Evolutionary conservation across 1,139 yeast species (phyloP), one percentile per base, ranked within the genome.

Genomic region (Pichia sp.): DNA sequence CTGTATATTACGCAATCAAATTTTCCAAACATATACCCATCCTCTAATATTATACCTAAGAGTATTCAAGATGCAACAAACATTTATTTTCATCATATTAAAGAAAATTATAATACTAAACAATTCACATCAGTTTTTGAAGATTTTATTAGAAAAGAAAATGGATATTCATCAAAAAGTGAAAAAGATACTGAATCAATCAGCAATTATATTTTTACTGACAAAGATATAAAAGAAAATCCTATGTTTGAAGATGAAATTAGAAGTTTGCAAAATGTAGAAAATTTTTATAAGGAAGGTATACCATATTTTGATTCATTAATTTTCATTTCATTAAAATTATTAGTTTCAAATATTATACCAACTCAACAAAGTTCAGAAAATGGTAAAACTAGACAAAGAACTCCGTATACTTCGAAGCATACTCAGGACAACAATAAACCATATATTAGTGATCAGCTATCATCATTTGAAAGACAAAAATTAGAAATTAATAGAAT

Each of bases 31-130:
- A 70, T 87, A 5, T 84, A 82, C 56, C 96, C 96, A 0, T 66
- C 70, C 11, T 37, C 47, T 4, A 40, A 51, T 20, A 53, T 46
- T 7, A 76, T 82, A 0, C 97, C 97, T 0, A 71, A 67, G 43
- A 89, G 96, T 47, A 79, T 90, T 27, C 69, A 74, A 44, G 97
- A 92, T 59, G 97, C 97, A 0, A 68, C 82, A 10, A 71, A 71
- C 31, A 73, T 92, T 7, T 74, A 87, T 50, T 70, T 74, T 29
- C 67, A 76, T 16, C 76, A 85, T 24, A 73, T 87, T 1, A 72
- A 78, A 48, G 82, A 84, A 28, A 80, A 84, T 41, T 77, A 83
- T 45, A 76, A 82, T 3, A 70, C 78, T 41, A 70, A 76, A 45
- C 87, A 90, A 57, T 62, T 62, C 41, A 50, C 54, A 9, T 38